phyloP scores from a whole-genome alignment of 441 rosid genomes.

The Manihot esculenta region DNA sequence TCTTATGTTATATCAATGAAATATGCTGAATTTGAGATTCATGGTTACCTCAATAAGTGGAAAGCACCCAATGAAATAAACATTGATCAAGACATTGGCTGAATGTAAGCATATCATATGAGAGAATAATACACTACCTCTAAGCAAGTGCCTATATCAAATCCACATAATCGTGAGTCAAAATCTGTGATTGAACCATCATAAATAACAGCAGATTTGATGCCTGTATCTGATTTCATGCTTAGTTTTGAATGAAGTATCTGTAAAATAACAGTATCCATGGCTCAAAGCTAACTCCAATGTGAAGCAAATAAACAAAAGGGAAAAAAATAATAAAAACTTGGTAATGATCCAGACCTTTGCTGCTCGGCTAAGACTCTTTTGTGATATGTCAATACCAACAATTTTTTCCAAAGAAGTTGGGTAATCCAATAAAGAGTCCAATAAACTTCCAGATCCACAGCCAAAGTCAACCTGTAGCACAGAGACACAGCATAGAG shows the following conservation, averaged over 20 bases:
- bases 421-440: slow-evolving; percentile 76
- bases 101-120: background rate
- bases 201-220: slow-evolving; percentile 74
- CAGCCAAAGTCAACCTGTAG: slow-evolving; percentile 95
- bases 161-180: slow-evolving; percentile 62
- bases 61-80: background rate
- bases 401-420: slow-evolving; percentile 68
- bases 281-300: background rate
- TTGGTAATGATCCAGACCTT: slow-evolving; percentile 49
- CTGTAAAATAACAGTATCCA: slow-evolving; percentile 35
- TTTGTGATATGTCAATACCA: slow-evolving; percentile 83
- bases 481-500: slow-evolving; percentile 20
- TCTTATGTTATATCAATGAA: background rate
- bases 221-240: slow-evolving; percentile 37
- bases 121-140: slow-evolving; percentile 53
- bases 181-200: slow-evolving; percentile 79
- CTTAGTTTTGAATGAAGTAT: slow-evolving; percentile 78
- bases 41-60: background rate
- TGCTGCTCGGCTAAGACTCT: slow-evolving; percentile 87
- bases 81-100: background rate
- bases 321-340: background rate
- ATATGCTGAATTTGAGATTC: background rate
- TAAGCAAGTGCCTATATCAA: slow-evolving; percentile 90
- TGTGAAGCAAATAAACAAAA: background rate
- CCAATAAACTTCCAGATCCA: slow-evolving; percentile 91